These are phyloP conservation scores for Trapa incisa DNA, from an alignment of 345 rosid genomes.

Conservation along the genomic window DNA sequence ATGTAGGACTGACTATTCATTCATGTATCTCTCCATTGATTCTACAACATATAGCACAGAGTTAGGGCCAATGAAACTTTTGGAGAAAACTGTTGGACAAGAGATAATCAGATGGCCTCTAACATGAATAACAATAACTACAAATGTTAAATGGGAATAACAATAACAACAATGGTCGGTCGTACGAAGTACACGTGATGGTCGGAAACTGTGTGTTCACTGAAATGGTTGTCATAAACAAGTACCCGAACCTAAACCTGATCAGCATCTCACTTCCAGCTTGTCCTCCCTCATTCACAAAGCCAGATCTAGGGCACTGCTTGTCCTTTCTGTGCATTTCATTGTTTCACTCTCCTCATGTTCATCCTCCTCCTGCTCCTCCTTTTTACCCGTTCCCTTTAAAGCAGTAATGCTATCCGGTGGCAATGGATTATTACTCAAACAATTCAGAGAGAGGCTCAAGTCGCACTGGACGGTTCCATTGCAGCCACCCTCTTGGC, in stretches of 20 bases:
- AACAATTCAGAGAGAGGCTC: constrained; percentile 57
- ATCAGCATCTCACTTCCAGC: constrained; percentile 65
- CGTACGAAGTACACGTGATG: neutral
- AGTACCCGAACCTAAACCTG: constrained; percentile 23
- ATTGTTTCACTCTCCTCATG: constrained; percentile 14
- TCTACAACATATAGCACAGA: no score
- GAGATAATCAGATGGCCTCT: neutral
- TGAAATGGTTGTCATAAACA: constrained; percentile 7
- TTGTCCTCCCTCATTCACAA: constrained; percentile 45
- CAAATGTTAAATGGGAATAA: neutral
- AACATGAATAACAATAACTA: neutral
- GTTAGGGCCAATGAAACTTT: no score
- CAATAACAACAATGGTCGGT: neutral
- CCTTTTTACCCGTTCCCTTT: neutral
- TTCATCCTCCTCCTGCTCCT: constrained; percentile 18
- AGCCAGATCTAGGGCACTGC: constrained; percentile 78
- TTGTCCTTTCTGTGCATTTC: constrained; percentile 12
- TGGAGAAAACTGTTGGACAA: no score
- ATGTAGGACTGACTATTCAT: no score
- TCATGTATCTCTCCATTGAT: no score
- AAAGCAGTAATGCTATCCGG: neutral
- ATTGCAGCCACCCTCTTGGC: constrained; percentile 4
- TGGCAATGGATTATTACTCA: constrained; percentile 5
- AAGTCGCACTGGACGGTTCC: constrained; percentile 21
- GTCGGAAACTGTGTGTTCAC: neutral